Evolutionary conservation across 1,139 yeast genomes (phyloP).

Genomic region (Arxiozyma heterogenica): DNA sequence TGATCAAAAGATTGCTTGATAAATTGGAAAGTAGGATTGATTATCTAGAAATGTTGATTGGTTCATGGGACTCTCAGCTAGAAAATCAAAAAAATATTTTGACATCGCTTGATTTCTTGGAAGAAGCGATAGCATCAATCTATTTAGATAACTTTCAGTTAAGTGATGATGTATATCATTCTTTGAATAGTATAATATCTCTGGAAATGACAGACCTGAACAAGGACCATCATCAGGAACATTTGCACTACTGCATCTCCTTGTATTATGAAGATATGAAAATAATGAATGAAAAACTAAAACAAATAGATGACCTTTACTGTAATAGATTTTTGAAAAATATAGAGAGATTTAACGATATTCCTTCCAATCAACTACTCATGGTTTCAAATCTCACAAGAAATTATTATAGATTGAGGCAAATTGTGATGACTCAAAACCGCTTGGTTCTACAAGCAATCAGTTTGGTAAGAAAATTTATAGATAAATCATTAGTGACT

Average conservation of each 20-base stretch:
- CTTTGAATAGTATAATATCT: neutral
- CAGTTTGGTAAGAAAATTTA: neutral
- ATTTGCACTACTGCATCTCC: neutral
- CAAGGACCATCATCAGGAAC: neutral
- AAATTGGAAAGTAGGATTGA: neutral
- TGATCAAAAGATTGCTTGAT: neutral
- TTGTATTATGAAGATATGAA: neutral
- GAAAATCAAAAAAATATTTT: neutral
- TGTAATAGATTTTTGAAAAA: neutral
- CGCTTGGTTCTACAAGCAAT: neutral
- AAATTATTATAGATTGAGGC: neutral
- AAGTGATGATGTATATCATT: neutral
- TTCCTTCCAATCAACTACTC: neutral
- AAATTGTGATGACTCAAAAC: neutral
- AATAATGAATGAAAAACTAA: neutral
- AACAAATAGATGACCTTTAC: neutral
- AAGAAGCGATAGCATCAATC: neutral
- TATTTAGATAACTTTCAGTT: neutral
- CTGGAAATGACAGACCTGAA: neutral
- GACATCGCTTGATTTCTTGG: neutral
- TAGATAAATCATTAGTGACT: neutral
- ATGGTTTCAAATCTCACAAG: neutral
- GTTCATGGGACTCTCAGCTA: neutral
- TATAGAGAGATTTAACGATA: neutral
- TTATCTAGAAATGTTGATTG: neutral